phyloP scores from a whole-genome alignment of 257 asterid species.

The Gynochthodes officinalis region DNA sequence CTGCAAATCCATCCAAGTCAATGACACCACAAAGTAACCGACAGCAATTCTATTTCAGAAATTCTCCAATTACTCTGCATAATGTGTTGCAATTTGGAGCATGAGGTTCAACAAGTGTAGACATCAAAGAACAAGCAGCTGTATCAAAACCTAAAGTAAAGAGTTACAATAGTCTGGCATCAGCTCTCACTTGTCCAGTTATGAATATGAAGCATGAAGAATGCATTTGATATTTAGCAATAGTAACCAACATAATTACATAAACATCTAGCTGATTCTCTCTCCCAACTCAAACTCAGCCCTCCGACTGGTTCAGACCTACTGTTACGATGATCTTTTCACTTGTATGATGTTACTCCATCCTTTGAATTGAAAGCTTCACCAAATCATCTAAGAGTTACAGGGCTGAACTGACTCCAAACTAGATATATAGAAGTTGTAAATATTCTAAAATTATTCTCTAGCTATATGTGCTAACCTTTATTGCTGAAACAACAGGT shows the following conservation, averaged over 20 bases:
- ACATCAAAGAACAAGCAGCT: not conserved
- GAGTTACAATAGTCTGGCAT: not conserved
- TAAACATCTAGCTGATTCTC: not conserved
- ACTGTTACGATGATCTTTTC: not conserved
- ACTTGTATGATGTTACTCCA: not conserved
- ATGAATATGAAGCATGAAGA: not conserved
- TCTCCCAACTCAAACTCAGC: not conserved
- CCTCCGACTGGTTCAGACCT: not conserved
- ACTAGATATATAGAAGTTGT: not conserved
- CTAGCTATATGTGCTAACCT: conserved; percentile 41
- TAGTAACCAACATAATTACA: not conserved
- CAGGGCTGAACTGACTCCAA: not conserved
- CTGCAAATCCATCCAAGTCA: conserved; percentile 39
- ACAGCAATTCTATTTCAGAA: not conserved
- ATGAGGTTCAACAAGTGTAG: not conserved
- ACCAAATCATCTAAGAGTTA: not conserved
- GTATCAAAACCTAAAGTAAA: not conserved
- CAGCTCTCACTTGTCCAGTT: not conserved
- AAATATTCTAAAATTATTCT: not conserved
- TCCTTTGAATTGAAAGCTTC: not conserved
- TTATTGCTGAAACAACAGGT: conserved; percentile 45
- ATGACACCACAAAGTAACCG: conserved; percentile 1
- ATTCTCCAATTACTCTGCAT: not conserved
- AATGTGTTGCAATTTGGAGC: not conserved
- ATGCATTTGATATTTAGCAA: not conserved